Evolutionary conservation across 208 protist species (phyloP).

Genomic region (Blastocrithidia nonstop): DNA sequence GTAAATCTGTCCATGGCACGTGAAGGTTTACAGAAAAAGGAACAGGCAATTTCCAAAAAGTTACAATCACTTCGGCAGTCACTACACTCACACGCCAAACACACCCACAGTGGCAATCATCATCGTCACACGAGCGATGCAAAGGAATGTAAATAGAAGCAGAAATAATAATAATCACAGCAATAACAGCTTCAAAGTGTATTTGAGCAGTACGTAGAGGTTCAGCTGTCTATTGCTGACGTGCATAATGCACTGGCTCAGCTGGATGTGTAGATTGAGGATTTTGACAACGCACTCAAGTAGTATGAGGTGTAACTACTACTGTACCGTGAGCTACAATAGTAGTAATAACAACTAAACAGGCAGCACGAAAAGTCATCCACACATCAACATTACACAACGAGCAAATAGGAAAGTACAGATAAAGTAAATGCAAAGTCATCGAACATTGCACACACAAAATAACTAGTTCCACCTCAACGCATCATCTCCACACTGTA

Average conservation of each 20-base stretch:
- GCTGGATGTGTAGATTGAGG: constrained; percentile 62
- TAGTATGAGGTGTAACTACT: constrained; percentile 76
- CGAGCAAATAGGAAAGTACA: background rate
- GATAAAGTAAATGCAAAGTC: background rate
- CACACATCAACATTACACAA: constrained; percentile 6
- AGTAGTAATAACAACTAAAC: constrained; percentile 7
- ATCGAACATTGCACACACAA: constrained; percentile 8
- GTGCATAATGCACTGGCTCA: constrained; percentile 73
- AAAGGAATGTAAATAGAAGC: no score
- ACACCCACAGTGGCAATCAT: no score
- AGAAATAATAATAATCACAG: background rate
- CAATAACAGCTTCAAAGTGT: background rate
- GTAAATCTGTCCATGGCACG: constrained; percentile 75
- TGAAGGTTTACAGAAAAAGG: constrained; percentile 60
- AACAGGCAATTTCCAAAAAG: constrained; percentile 15
- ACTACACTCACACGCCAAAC: no score
- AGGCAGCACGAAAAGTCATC: no score
- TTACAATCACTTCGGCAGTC: no score
- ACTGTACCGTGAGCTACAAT: constrained; percentile 56
- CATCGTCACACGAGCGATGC: no score
- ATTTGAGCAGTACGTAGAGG: constrained; percentile 12
- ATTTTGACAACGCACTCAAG: constrained; percentile 51
- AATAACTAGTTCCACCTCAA: constrained; percentile 20
- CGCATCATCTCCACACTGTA: constrained; percentile 52
- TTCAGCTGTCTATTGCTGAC: constrained; percentile 49